Conservation (phyloP, 352 stramenopile species). For the Peronospora farinosa region DNA sequence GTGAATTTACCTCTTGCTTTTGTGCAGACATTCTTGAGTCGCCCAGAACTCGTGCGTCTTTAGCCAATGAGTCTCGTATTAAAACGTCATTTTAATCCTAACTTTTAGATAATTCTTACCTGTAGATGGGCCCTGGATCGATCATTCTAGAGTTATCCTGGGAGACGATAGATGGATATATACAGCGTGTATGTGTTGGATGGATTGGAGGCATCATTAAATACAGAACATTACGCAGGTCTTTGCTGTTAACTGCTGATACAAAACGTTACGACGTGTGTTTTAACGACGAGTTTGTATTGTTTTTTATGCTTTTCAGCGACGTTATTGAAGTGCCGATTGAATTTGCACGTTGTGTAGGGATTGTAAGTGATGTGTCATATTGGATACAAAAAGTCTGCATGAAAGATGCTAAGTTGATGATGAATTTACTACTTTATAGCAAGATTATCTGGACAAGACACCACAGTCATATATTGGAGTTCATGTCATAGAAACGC, state of each 20-base stretch:
- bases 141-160: conserved; percentile 73
- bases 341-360: conserved; percentile 77
- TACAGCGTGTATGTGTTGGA: conserved; percentile 62
- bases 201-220: conserved; percentile 65
- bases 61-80: not conserved
- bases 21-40: conserved; percentile 50
- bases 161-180: conserved; percentile 74
- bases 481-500: conserved; percentile 65
- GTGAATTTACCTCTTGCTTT: conserved; percentile 62
- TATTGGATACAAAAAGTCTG: not conserved
- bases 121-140: conserved; percentile 34
- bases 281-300: not conserved
- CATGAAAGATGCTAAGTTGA: not conserved
- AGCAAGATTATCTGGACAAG: conserved; percentile 62
- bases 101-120: not conserved
- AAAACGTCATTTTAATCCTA: not conserved
- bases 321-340: conserved; percentile 78
- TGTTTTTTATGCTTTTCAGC: conserved; percentile 20
- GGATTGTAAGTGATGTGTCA: conserved; percentile 42
- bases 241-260: not conserved
- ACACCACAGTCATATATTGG: conserved; percentile 52
- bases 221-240: conserved; percentile 45
- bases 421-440: conserved; percentile 5
- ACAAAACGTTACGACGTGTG: not conserved
- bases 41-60: conserved; percentile 29